Conservation (phyloP, 1,284 basidiomycete genomes). For the Ustilago loliicola region DNA sequence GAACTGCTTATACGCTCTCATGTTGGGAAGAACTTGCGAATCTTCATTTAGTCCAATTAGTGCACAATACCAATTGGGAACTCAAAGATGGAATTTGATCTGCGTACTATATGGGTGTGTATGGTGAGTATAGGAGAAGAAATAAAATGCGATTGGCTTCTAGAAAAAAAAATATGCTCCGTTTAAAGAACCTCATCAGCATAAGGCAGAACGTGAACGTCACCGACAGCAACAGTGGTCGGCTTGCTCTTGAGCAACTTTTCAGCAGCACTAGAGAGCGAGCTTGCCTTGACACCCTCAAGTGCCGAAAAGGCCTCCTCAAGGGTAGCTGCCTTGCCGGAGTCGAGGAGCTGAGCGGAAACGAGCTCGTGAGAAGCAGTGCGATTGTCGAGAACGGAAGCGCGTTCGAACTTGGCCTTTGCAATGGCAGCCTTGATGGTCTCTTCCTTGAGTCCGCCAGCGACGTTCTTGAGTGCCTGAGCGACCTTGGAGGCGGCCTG, state of each 20-base stretch:
- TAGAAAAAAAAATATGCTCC: background rate
- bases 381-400: slow-evolving; percentile 59
- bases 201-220: slow-evolving; percentile 67
- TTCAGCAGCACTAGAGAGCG: slow-evolving; percentile 54
- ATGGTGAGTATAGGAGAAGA: background rate
- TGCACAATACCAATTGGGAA: background rate
- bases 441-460: slow-evolving; percentile 58
- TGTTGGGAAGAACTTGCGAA: too few relatives aligned
- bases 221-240: slow-evolving; percentile 66
- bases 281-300: slow-evolving; percentile 57
- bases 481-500: slow-evolving; percentile 58
- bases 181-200: slow-evolving; percentile 66
- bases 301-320: slow-evolving; percentile 56
- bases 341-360: slow-evolving; percentile 59
- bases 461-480: slow-evolving; percentile 62
- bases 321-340: slow-evolving; percentile 42
- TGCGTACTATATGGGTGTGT: slow-evolving; percentile 12
- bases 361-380: slow-evolving; percentile 57
- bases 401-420: slow-evolving; percentile 67
- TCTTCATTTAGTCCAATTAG: too few relatives aligned
- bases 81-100: background rate
- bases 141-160: background rate
- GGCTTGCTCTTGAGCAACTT: slow-evolving; percentile 68
- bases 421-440: slow-evolving; percentile 60
- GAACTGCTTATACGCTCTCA: too few relatives aligned